Conservation (phyloP, 164 flowering plant species). For the Litsea cubeba region DNA sequence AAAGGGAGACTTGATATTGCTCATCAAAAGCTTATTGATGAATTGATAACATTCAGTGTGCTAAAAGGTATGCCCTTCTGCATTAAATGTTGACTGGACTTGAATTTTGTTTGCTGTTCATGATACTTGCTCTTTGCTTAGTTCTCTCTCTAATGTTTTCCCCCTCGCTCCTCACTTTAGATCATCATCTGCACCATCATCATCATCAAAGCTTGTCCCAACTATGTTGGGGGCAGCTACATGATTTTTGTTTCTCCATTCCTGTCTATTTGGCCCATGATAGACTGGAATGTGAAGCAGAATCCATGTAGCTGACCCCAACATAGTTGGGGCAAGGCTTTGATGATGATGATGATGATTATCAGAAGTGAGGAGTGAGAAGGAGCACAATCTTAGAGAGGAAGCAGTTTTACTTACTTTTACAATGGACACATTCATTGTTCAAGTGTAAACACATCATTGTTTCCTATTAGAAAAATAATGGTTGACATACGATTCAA, state of each 20-base stretch:
- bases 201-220: too few relatives aligned
- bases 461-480: neutral
- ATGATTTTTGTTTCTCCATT: too few relatives aligned
- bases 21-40: constrained; percentile 89
- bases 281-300: too few relatives aligned
- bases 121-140: neutral
- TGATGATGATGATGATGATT: too few relatives aligned
- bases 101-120: neutral
- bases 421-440: neutral
- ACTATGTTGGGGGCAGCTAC: too few relatives aligned
- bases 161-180: neutral
- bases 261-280: too few relatives aligned
- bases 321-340: too few relatives aligned
- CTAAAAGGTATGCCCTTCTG: constrained; percentile 58
- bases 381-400: neutral
- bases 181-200: too few relatives aligned
- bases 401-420: neutral
- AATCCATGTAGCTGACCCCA: too few relatives aligned
- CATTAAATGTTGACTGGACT: neutral
- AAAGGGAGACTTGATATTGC: constrained; percentile 81
- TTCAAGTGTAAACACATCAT: neutral
- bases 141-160: neutral
- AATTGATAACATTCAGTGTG: constrained; percentile 65
- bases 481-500: neutral
- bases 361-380: too few relatives aligned